Percentiles rank a stretch among this genome's conserved stretches.
Conservation (phyloP, 306 rosid genomes). For the Luffa acutangula region DNA sequence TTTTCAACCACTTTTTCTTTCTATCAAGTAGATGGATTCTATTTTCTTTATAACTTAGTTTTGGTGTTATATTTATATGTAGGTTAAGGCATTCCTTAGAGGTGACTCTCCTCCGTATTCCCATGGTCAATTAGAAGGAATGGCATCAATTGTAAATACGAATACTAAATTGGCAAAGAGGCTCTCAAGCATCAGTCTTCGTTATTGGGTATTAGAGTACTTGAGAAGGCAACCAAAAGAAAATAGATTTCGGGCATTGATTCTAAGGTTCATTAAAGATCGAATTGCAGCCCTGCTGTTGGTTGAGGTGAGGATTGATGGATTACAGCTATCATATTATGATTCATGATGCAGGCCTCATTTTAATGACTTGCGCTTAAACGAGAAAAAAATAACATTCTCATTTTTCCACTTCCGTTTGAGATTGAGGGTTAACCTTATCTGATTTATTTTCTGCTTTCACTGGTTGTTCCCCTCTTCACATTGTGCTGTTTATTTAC, state of each 20-base stretch:
- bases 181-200: slow-evolving; percentile 60
- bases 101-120: slow-evolving; percentile 70
- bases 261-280: slow-evolving; percentile 81
- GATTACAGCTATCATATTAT: neutral
- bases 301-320: slow-evolving; percentile 58
- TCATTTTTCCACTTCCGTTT: neutral
- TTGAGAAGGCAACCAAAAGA: slow-evolving; percentile 76
- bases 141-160: slow-evolving; percentile 53
- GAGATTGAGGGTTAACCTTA: neutral
- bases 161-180: slow-evolving; percentile 52
- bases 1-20: slow-evolving; percentile 4
- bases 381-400: neutral
- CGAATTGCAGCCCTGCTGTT: slow-evolving; percentile 66
- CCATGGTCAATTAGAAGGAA: slow-evolving; percentile 74
- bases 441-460: neutral
- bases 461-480: neutral
- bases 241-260: slow-evolving; percentile 51
- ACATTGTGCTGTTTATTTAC: neutral
- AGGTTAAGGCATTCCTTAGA: slow-evolving; percentile 77
- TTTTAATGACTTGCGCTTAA: neutral
- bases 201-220: slow-evolving; percentile 86
- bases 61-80: slow-evolving; percentile 2
- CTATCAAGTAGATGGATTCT: neutral
- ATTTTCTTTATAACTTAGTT: neutral
- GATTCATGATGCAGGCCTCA: neutral